Base-by-base conservation (phyloP, 768 basidiomycete species). In the Thelephora ganbajun region DNA sequence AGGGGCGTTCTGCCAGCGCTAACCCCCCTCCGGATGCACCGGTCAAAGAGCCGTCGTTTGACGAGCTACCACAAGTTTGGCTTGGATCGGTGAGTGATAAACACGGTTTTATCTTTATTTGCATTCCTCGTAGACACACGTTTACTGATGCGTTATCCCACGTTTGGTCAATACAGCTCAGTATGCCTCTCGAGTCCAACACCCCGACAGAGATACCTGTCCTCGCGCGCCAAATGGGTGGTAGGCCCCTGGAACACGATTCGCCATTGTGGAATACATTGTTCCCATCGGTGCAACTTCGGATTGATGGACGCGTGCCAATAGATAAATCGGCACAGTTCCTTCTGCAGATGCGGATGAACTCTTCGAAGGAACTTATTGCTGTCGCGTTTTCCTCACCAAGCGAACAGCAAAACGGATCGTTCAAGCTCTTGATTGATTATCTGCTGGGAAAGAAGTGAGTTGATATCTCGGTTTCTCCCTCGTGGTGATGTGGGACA, bases 251-350 rank as follows among this genome's bases (percentile, higher is more conserved):
- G 43, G 72, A 69, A 18, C 58, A 61, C 37, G 69, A 73, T 48
- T 80, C 81, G 1, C 61, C 66, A 2, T 72, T 84, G 20, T 93
- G 91, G 90, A 69, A 69, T 48, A 79, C 76, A 0, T 67, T 94
- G 33, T 85, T 93, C 59, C 85, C 87, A 13, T 67, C 74, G 11
- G 73, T 76, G 39, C 66, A 73, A 18, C 69, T 91, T 18, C 69
- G 79, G 19, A 86, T 92, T 51, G 89, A 90, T 53, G 90, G 90
- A 0, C 81, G 90, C 34, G 87, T 94, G 19, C 77, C 82, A 3
- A 76, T 79, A 3, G 72, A 74, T n/a, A 80, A 75, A 51, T 88
- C 89, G 2, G 66, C 76, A 12, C 76, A 86, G 50, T 94, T 88
- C 61, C 66, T 94, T 41, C 66, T 88, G 16, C 80, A 86, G 48